These are phyloP conservation scores for Prototheca stagnorum DNA, from an alignment of 163 green algal species.

Conservation along the genomic window DNA sequence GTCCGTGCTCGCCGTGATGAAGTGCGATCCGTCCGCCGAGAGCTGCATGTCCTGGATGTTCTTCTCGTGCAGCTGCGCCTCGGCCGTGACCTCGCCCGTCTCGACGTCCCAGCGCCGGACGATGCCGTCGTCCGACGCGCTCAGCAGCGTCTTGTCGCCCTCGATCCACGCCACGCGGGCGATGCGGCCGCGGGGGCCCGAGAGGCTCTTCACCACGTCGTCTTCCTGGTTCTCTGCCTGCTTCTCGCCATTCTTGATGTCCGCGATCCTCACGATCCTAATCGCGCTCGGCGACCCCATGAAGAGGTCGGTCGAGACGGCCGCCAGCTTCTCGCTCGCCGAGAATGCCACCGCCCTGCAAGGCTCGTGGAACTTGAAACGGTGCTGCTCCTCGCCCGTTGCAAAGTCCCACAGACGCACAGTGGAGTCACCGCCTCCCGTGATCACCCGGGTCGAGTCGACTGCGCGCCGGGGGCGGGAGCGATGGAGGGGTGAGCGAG, in stretches of 20 bases:
- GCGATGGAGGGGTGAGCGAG: no score
- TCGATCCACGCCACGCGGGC: constrained; percentile 64
- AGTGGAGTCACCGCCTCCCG: constrained; percentile 68
- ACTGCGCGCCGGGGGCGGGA: no score
- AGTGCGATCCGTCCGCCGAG: constrained; percentile 66
- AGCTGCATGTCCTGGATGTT: constrained; percentile 41
- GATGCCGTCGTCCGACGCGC: constrained; percentile 50
- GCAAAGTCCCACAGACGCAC: constrained; percentile 55
- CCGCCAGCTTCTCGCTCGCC: constrained; percentile 66
- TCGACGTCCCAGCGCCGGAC: constrained; percentile 70
- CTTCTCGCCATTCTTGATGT: no score
- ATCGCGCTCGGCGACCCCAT: constrained; percentile 62
- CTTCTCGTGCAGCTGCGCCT: constrained; percentile 38
- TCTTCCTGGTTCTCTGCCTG: constrained; percentile 44
- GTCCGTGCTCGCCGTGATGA: constrained; percentile 86
- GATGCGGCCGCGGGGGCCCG: constrained; percentile 50
- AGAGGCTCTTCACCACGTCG: constrained; percentile 36
- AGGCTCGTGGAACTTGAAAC: constrained; percentile 66
- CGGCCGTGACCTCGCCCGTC: constrained; percentile 44
- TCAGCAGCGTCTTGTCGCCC: constrained; percentile 69
- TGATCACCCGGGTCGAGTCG: no score
- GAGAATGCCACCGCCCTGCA: constrained; percentile 64
- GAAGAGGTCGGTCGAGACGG: constrained; percentile 85
- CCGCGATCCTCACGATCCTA: constrained; percentile 67
- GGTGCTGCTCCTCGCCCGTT: constrained; percentile 47